Evolutionary conservation across 768 basidiomycete species (phyloP), one percentile per base, ranked within the genome.

Genomic region (Leccinum broughii): DNA sequence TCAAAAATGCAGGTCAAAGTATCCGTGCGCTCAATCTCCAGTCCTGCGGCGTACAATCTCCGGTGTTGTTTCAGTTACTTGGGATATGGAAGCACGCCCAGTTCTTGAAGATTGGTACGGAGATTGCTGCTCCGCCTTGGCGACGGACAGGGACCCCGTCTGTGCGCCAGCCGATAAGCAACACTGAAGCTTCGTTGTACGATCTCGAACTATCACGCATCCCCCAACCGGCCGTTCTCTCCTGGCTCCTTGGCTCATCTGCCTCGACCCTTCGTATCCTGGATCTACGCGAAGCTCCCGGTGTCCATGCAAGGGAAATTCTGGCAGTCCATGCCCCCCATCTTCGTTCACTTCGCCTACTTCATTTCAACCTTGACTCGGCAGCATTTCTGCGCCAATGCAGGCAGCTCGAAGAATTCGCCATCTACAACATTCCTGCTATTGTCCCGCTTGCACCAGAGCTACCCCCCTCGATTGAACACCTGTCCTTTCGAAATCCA

Each of bases 291-390:
- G 79, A 80, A 56, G 51, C 63, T 1, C 77, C 77, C 0, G 72
- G 76, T 10, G 34, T 50, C 4, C 56, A 55, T 4, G 66, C 72
- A 37, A 54, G 71, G 30, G 44, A 62, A 3, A 58, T 72, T 5
- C 66, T 82, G n/a, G 59, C 60, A 9, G 50, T 24, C 0, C 72
- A 76, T 51, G 72, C 74, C 4, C 68, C 72, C 8, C 60, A 63
- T n/a, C 69, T 83, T n/a, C 74, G 76, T 14, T 81, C 81, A 2
- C 71, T 83, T 50, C 77, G 80, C 48, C 58, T 82, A 7, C 72
- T 77, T 62, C 71, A 72, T 26, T 77, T 75, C 66, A 76, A 65
- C 62, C 35, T 51, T 2, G 64, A 73, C 15, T 70, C 76, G 7
- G 70, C 73, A 4, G 65, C 68, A n/a, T 64, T 81, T 32, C 55